Base-by-base conservation (phyloP, 345 rosid species). In the Citrus glauca region DNA sequence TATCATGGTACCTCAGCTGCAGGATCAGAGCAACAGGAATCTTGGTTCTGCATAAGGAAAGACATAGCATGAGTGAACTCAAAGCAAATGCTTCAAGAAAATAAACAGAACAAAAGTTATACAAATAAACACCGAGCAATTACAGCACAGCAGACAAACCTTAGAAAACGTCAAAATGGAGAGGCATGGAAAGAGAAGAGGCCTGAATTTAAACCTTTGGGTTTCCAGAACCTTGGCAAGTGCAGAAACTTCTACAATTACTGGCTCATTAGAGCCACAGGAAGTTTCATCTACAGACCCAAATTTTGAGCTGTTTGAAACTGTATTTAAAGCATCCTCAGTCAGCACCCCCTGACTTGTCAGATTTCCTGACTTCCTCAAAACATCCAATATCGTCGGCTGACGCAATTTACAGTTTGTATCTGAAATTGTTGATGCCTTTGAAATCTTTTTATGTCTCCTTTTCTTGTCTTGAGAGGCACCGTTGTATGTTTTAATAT, bases 131-230 rank as follows among this genome's bases (percentile, higher is more conserved):
- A 24, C 63, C 19, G 28, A 76, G 56, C 50, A 69, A 17, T 10
- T n/a, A 72, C 11, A 45, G 61, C 60, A 69, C 62, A 77, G 78
- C 59, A 81, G 45, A 66, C 86, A 50, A 22, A 94, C 98, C 91
- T 87, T 82, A 66, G 91, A 86, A 82, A 89, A 82, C 53, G 87
- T 86, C 85, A 94, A 79, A 83, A 92, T 85, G 82, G 89, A 81
- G 62, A 87, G 85, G 86, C 93, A 91, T 28, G 83, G 91, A 62
- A 77, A 80, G 74, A 48, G 87, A 79, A 94, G 92, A 72, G 92
- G 89, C 90, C 98, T 90, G 88, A 92, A 94, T 65, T 90, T 94
- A 82, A 79, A 92, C 82, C 91, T 88, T 70, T 94, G 97, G 70
- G 80, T 72, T 80, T 90, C 93, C 74, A 94, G 80, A 75, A 81